phyloP scores from a whole-genome alignment of 2,329 filamentous ascomycete species.

The Colletotrichum tamarilloi region DNA sequence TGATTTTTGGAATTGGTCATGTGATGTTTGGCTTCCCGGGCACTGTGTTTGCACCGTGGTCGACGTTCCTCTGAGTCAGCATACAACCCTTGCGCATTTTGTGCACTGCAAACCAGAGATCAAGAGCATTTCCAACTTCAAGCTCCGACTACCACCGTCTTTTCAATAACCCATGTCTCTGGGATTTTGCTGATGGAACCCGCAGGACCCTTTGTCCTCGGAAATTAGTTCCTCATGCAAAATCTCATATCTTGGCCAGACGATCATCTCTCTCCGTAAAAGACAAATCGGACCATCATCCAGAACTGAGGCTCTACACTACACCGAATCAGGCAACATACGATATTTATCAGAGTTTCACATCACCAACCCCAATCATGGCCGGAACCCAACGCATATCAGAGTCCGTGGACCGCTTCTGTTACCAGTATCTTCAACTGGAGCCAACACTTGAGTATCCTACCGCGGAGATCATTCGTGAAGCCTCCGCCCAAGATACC shows the following conservation, averaged over 20 bases:
- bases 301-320: neutral
- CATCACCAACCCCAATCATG: neutral
- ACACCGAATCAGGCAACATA: neutral
- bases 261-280: too few species aligned
- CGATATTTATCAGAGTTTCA: slow-evolving; percentile 4
- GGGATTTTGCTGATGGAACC: neutral
- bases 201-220: too few species aligned
- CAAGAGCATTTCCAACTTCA: neutral
- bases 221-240: too few species aligned
- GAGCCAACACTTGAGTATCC: slow-evolving; percentile 75
- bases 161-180: neutral
- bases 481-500: slow-evolving; percentile 71
- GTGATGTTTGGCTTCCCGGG: neutral
- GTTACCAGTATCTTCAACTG: slow-evolving; percentile 83
- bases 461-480: slow-evolving; percentile 65
- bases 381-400: neutral
- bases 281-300: neutral
- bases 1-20: neutral
- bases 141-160: neutral
- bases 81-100: neutral
- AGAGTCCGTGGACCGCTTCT: slow-evolving; percentile 61
- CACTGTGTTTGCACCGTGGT: slow-evolving; percentile 23
- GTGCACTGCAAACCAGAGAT: neutral
- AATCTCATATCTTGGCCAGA: too few species aligned
- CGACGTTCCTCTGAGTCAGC: slow-evolving; percentile 13